phyloP scores from a whole-genome alignment of 2,329 filamentous ascomycete genomes.

The Colletotrichum cordylinicola region DNA sequence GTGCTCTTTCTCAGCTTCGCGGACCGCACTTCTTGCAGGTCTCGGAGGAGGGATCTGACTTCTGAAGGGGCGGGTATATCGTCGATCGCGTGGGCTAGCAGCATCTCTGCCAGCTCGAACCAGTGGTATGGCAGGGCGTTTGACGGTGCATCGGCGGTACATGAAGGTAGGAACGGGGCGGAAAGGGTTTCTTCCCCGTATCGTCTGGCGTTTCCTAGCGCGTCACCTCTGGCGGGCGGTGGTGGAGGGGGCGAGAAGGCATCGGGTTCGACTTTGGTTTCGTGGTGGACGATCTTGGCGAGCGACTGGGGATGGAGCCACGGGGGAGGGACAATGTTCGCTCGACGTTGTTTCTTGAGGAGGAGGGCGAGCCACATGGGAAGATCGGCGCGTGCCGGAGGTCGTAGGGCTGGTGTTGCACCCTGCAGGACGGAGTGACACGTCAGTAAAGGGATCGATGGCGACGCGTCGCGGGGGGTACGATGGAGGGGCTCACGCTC shows the following conservation, averaged over 20 bases:
- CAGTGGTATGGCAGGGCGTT: conserved; percentile 90
- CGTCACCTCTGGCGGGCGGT: conserved; percentile 59
- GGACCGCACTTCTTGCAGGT: conserved; percentile 85
- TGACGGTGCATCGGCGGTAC: conserved; percentile 71
- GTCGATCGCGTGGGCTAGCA: conserved; percentile 84
- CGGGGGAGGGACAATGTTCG: conserved; percentile 88
- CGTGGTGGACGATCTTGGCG: conserved; percentile 77
- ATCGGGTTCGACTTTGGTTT: conserved; percentile 73
- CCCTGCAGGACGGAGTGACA: conserved; percentile 60
- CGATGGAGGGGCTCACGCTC: conserved; percentile 63
- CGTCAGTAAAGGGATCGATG: not conserved
- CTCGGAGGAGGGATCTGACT: conserved; percentile 77
- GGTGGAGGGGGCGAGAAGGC: conserved; percentile 81
- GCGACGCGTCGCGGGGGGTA: conserved; percentile 5
- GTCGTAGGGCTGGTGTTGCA: conserved; percentile 75
- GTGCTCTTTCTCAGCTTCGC: conserved; percentile 85
- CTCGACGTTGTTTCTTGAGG: conserved; percentile 90
- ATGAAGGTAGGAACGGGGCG: conserved; percentile 81
- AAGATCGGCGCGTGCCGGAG: conserved; percentile 79
- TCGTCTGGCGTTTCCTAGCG: conserved; percentile 47
- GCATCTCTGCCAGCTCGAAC: conserved; percentile 87
- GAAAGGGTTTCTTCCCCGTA: conserved; percentile 48
- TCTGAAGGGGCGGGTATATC: conserved; percentile 78
- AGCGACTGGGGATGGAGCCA: conserved; percentile 86
- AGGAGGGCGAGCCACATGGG: conserved; percentile 96